Conservation (phyloP, 805 yeast genomes). For the Cyberlindnera meyerae region DNA sequence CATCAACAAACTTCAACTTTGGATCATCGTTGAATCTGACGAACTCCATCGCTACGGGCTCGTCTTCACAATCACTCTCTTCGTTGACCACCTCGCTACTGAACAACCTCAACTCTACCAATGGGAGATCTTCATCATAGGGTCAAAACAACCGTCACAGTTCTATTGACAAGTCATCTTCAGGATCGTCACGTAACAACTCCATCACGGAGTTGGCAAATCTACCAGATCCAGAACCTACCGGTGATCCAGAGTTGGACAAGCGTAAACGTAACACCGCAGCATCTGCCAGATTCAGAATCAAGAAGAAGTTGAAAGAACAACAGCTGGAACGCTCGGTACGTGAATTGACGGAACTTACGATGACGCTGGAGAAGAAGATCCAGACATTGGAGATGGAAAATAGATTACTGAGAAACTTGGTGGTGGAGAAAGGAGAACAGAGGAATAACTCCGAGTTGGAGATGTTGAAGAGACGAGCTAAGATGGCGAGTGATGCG, state of each 20-base stretch:
- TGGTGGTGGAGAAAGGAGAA: conserved; percentile 77
- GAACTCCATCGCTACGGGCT: too few relatives aligned
- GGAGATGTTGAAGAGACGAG: conserved; percentile 46
- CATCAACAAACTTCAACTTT: neutral
- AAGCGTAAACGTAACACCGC: conserved; percentile 88
- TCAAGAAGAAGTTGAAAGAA: conserved; percentile 87
- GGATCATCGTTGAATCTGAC: too few relatives aligned
- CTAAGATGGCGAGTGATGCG: conserved; percentile 23
- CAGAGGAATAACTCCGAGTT: conserved; percentile 46
- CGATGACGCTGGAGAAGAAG: conserved; percentile 61
- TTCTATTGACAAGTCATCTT: neutral
- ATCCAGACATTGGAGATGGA: conserved; percentile 90
- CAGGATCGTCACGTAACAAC: conserved; percentile 2
- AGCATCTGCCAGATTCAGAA: conserved; percentile 89
- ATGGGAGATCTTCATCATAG: neutral
- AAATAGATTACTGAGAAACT: conserved; percentile 73
- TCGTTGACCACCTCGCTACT: too few relatives aligned
- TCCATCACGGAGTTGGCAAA: conserved; percentile 2
- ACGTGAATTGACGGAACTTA: conserved; percentile 64
- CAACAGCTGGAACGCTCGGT: conserved; percentile 82
- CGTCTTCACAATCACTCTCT: too few relatives aligned
- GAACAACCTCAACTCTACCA: neutral
- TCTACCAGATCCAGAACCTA: conserved; percentile 16
- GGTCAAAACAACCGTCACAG: too few relatives aligned
- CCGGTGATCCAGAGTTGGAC: conserved; percentile 46